Evolutionary conservation across 75 land plant species (phyloP), one percentile per base, ranked within the genome.

Genomic region (Pinus albicaulis): DNA sequence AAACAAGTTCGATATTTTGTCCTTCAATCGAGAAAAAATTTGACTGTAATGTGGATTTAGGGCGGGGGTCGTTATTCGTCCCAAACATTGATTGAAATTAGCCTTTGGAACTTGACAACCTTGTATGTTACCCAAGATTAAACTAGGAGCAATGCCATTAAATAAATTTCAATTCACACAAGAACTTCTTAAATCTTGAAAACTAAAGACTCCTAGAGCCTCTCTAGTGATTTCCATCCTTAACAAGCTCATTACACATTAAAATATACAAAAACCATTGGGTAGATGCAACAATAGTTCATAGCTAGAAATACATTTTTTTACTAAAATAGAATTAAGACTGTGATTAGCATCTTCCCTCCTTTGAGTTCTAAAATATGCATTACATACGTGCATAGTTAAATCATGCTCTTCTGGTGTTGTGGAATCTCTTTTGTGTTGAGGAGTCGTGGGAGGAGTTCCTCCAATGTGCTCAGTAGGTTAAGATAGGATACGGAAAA

Each of bases 321-420:
- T 65, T 3, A 36, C 44, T 65, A 41, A 4, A 20, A 34, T 14
- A 13, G 19, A 19, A 20, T 65, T 15, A 65, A 65, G 17, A 16
- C 69, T 31, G 17, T 65, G 36, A 34, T 17, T 34, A 34, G 17
- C 34, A 65, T 16, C 44, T 36, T 36, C 20, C 7, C 31, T 34
- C 69, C 19, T 36, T 1, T 65, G 41, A 65, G 4, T 65, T 65
- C 69, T 41, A 34, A 65, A 31, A 65, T 65, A 65, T 65, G 41
- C 44, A 65, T 36, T 65, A 65, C 41, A 65, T 36, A 41, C n/a
- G n/a, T n/a, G n/a, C n/a, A n/a, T n/a, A n/a, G n/a, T n/a, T n/a
- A n/a, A n/a, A n/a, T n/a, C 44, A 65, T 65, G 69, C 34, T 65
- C 69, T 36, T 26, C n/a, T 65, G 34, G 69, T 16, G 69, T 31